Base-by-base conservation (phyloP, 106 monocot genomes). In the Agapanthus africanus region DNA sequence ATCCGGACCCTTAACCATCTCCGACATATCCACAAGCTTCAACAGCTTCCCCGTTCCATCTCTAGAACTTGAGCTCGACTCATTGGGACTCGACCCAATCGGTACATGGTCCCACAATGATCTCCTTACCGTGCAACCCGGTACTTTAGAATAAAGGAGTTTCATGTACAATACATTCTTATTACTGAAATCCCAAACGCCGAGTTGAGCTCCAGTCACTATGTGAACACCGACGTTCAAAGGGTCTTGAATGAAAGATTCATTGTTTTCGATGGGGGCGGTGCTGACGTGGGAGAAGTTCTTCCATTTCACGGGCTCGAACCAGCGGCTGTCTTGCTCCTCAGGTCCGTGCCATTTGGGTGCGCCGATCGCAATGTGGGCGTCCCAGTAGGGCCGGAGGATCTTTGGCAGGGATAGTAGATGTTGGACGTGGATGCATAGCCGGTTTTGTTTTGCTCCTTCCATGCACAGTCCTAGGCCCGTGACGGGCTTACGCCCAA, bases 321-420 rank as follows among this genome's bases (percentile, higher is more conserved):
- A 93, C 93, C 93, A 93, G 0, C 86, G 77, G 67, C 86, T 89
- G 63, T 93, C 89, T 73, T 93, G 93, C 69, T 93, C 93, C 61
- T 93, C 93, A 0, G 93, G 93, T 14, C 89, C 93, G 10, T 80
- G 81, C 93, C 93, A 93, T 40, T 76, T 93, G 4, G 93, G 83
- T 63, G 86, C 67, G 34, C 93, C 93, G 27, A 93, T 93, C 2
- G 84, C 74, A 16, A 86, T 39, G 36, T 89, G 80, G 23, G 86
- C 0, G 30, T 86, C 84, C 93, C 93, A 93, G 51, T 86, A 76
- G 13, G 77, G 88, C 37, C 50, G 83, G 21, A 93, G 82, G 37
- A 93, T 79, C 69, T 93, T 93, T 6, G 93, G 89, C 31, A 93
- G 89, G 9, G 77, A 77, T 28, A 71, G 57, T 23, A 93, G 69